Base-by-base conservation (phyloP, 2,329 filamentous ascomycete genomes). In the Cylindrodendrum hubeiense region DNA sequence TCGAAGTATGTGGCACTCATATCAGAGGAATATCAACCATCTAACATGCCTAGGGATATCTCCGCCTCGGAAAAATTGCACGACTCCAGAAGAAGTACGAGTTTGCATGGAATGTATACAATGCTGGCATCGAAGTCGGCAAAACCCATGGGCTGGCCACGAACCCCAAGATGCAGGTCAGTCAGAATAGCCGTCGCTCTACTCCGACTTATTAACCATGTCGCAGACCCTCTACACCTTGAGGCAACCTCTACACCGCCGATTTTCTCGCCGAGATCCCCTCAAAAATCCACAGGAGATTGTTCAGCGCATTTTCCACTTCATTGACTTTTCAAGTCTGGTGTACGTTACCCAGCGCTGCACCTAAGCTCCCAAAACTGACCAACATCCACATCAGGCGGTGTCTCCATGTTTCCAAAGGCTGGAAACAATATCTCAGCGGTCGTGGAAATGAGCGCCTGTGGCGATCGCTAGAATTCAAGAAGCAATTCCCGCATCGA, bases 71-170 rank as follows among this genome's bases (percentile, higher is more conserved):
- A 2, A 83, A 83, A 66, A 71, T 82, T 59, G 75, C 78, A 5
- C 75, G 79, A 9, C 71, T 81, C 2, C 76, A 79, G 59, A 79
- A 79, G 66, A 77, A 81, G 9, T 58, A 76, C 39, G 75, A 79
- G 24, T 77, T 79, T 52, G 81, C 81, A 1, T 82, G 80, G 78
- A 78, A 78, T 33, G 66, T 82, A 9, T 82, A 81, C 64, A 79
- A 66, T 58, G 77, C 80, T 12, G 81, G 81, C 4, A 76, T 82
- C 50, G 76, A 81, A 37, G 76, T 77, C 22, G 75, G 72, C 34
- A 70, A 72, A 41, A 67, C 63, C 21, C 70, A 75, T 46, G 67
- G 75, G 10, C 67, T 77, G 33, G 68, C 67, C 10, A 68, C 65
- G 13, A 76, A 74, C 5, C 67, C 74, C 13, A 80, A 80, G 66